phyloP scores from a whole-genome alignment of 805 yeast genomes.

The Saturnispora quitensis region DNA sequence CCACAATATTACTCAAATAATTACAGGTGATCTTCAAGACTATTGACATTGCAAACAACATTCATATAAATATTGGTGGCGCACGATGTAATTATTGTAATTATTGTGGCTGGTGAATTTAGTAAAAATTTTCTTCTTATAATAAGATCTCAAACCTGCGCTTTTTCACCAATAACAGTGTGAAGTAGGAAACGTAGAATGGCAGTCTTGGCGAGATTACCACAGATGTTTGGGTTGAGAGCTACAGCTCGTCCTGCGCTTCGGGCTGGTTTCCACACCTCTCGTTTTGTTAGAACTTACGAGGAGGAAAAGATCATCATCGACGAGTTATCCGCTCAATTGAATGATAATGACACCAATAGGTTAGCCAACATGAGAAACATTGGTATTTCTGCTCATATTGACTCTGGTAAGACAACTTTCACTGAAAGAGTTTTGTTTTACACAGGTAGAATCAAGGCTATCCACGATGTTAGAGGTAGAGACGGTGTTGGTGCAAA shows the following conservation, averaged over 20 bases:
- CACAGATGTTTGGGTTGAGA: constrained; percentile 4
- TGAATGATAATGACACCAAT: constrained; percentile 43
- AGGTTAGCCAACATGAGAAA: constrained; percentile 65
- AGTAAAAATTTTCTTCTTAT: not conserved
- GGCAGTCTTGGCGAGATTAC: constrained; percentile 2
- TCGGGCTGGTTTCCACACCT: constrained; percentile 28
- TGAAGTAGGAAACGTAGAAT: not conserved
- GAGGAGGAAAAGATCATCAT: constrained; percentile 67
- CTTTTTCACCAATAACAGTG: not conserved
- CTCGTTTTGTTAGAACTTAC: constrained; percentile 33
- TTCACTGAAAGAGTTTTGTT: constrained; percentile 94
- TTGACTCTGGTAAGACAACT: constrained; percentile 96
- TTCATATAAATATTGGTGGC: not conserved
- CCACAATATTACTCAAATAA: too few relatives aligned
- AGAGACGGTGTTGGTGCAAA: constrained; percentile 97
- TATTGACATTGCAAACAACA: too few relatives aligned
- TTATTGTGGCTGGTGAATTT: not conserved
- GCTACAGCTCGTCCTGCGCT: constrained; percentile 1
- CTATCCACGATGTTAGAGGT: constrained; percentile 95
- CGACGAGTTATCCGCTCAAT: constrained; percentile 42
- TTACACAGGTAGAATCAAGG: constrained; percentile 95
- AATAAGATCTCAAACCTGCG: not conserved
- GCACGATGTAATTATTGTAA: not conserved
- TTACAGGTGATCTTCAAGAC: too few relatives aligned
- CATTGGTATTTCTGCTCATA: constrained; percentile 96